A percentile compares a stretch with the other conserved stretches of the same genome.
Evolutionary conservation across 2,329 filamentous ascomycete species (phyloP).

Genomic region (Exophiala spinifera): DNA sequence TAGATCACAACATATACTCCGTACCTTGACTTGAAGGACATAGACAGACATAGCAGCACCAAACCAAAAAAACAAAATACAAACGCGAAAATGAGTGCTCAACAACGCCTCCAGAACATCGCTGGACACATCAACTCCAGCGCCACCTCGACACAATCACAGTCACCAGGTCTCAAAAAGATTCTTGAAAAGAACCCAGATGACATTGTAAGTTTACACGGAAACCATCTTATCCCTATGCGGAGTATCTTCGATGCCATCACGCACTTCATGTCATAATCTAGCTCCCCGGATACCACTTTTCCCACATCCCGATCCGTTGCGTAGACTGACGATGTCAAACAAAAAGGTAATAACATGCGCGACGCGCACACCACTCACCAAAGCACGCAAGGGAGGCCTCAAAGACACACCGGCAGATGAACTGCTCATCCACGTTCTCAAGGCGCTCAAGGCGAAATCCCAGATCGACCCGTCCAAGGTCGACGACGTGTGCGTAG

Average conservation of each 20-base stretch:
- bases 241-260: no score
- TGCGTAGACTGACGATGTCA: slow-evolving; percentile 41
- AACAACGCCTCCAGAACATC: slow-evolving; percentile 21
- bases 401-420: slow-evolving; percentile 92
- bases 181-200: slow-evolving; percentile 56
- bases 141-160: slow-evolving; percentile 12
- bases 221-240: no score
- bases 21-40: no score
- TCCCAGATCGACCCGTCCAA: slow-evolving; percentile 83
- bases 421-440: slow-evolving; percentile 78
- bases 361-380: slow-evolving; percentile 85
- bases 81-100: slow-evolving; percentile 13
- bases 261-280: no score
- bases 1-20: no score
- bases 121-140: slow-evolving; percentile 20
- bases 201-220: slow-evolving; percentile 74
- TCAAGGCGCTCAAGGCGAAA: slow-evolving; percentile 76
- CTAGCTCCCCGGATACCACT: no score
- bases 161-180: slow-evolving; percentile 53
- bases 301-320: slow-evolving; percentile 26
- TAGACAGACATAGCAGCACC: no score
- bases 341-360: slow-evolving; percentile 74
- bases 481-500: slow-evolving; percentile 90
- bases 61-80: no score
- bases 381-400: slow-evolving; percentile 85